A percentile compares a stretch with the other conserved stretches of the same genome.
Conservation (phyloP, 768 basidiomycete species). For the Xerocomellus amylosporus region DNA sequence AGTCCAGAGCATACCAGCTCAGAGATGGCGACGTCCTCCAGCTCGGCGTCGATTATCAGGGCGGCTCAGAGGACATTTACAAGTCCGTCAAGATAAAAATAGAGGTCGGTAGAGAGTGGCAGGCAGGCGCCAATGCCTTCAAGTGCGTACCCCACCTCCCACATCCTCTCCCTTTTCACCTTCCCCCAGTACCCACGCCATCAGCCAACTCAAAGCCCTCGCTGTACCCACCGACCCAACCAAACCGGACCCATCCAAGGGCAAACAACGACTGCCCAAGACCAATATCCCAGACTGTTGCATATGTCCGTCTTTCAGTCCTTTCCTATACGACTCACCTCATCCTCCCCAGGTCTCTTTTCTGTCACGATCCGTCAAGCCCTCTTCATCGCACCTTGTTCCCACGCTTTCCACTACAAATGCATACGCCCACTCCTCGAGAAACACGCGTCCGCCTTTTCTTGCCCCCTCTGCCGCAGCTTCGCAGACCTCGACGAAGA, state of each 20-base stretch:
- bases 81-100: slow-evolving; percentile 95
- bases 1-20: slow-evolving; percentile 71
- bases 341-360: slow-evolving; percentile 54
- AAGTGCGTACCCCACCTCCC: slow-evolving; percentile 40
- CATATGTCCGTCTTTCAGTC: slow-evolving; percentile 64
- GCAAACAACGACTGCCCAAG: slow-evolving; percentile 34
- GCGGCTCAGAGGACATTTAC: slow-evolving; percentile 95
- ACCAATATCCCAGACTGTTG: slow-evolving; percentile 78
- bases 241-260: slow-evolving; percentile 19
- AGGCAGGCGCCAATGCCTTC: slow-evolving; percentile 85
- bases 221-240: slow-evolving; percentile 38
- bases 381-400: slow-evolving; percentile 96
- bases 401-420: slow-evolving; percentile 95
- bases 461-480: slow-evolving; percentile 91
- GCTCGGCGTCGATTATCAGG: slow-evolving; percentile 96
- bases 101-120: slow-evolving; percentile 91
- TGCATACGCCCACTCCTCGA: slow-evolving; percentile 91
- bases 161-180: not conserved
- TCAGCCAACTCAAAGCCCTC: slow-evolving; percentile 79
- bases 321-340: not conserved
- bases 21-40: slow-evolving; percentile 95
- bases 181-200: slow-evolving; percentile 55
- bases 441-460: slow-evolving; percentile 89
- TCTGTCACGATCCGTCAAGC: slow-evolving; percentile 91
- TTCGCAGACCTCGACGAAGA: slow-evolving; percentile 96